These are phyloP conservation scores for Lepidium aucheri DNA, from an alignment of 345 rosid genomes.

Conservation along the genomic window DNA sequence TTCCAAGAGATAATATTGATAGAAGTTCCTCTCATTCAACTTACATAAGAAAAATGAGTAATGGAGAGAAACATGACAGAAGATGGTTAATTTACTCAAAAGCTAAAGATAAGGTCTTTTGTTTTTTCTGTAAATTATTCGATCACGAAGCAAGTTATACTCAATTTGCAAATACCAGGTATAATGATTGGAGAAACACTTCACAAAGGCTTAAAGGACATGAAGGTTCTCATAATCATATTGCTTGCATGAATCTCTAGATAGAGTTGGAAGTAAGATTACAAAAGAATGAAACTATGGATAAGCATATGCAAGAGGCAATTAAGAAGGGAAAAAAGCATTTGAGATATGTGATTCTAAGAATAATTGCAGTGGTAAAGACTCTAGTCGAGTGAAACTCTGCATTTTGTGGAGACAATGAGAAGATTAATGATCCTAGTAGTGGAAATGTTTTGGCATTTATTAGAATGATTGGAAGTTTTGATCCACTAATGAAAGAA, in stretches of 20 bases:
- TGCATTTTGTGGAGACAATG: background rate
- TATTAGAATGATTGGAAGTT: background rate
- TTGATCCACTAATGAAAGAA: background rate
- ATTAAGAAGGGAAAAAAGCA: background rate
- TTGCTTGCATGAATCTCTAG: background rate
- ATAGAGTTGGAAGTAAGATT: background rate
- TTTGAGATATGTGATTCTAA: background rate
- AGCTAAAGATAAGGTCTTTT: background rate
- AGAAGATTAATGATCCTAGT: background rate
- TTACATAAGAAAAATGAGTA: no score
- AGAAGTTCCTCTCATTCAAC: no score
- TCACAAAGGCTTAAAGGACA: background rate
- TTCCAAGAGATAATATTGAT: no score
- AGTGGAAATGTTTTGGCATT: background rate
- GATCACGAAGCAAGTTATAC: background rate
- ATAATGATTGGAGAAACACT: background rate
- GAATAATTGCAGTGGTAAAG: background rate
- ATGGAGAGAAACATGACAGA: background rate
- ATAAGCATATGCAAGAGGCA: no score
- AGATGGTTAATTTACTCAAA: slow-evolving; percentile 2
- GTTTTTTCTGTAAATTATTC: background rate
- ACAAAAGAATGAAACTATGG: background rate
- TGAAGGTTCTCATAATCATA: background rate
- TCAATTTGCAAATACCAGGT: background rate
- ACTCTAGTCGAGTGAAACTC: background rate